These are phyloP conservation scores for Hypoxylon cercidicola DNA, from an alignment of 495 filamentous ascomycete genomes.

Conservation along the genomic window DNA sequence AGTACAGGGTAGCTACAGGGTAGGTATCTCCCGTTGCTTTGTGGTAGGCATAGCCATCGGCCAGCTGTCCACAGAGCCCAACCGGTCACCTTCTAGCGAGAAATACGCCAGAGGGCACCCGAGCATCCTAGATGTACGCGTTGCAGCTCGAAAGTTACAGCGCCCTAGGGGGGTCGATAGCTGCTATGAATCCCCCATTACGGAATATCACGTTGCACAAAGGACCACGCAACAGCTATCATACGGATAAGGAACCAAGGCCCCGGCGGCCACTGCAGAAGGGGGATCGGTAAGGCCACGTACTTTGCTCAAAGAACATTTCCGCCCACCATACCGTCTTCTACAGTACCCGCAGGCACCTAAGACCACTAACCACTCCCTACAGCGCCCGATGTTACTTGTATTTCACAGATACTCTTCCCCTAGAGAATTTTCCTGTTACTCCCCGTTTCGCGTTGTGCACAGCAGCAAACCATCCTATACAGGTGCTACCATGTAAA, in stretches of 20 bases:
- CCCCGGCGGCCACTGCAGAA: no score
- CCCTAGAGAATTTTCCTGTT: no score
- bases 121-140: conserved; percentile 21
- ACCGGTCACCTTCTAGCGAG: conserved; percentile 40
- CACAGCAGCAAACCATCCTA: no score
- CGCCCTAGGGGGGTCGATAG: conserved; percentile 21
- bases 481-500: no score
- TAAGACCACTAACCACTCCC: no score
- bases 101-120: conserved; percentile 37
- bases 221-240: conserved; percentile 20
- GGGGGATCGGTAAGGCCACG: background rate
- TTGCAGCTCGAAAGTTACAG: no score
- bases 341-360: no score
- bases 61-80: conserved; percentile 65
- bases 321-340: no score
- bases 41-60: conserved; percentile 55
- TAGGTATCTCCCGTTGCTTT: conserved; percentile 56
- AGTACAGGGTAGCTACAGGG: conserved; percentile 50
- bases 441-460: no score
- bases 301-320: background rate
- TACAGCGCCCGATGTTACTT: no score
- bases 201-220: conserved; percentile 15
- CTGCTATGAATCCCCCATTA: conserved; percentile 14
- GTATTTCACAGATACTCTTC: no score
- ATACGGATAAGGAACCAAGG: conserved; percentile 12